A percentile compares a stretch with the other conserved stretches of the same genome.
phyloP scores from a whole-genome alignment of 2,329 filamentous ascomycete species.

The Rosellinia necatrix region DNA sequence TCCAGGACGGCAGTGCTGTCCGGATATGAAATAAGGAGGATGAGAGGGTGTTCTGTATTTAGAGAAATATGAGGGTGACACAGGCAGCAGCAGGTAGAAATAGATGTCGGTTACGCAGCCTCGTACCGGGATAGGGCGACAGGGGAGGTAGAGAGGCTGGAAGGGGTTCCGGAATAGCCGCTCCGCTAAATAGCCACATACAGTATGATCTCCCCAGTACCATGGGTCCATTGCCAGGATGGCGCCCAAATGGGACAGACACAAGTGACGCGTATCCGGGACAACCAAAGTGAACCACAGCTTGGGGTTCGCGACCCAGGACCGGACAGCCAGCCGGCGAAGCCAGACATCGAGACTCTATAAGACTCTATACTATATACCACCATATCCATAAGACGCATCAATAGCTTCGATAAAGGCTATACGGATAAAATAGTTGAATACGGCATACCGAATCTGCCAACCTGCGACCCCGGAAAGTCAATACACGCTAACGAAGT shows the following conservation, averaged over 20 bases:
- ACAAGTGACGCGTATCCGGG: not conserved
- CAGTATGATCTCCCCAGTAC: not conserved
- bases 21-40: not conserved
- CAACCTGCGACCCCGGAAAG: no score
- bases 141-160: constrained; percentile 1
- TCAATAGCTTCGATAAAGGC: no score
- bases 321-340: not conserved
- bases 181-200: constrained; percentile 6
- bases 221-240: not conserved
- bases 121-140: not conserved
- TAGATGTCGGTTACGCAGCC: not conserved
- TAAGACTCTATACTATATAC: no score
- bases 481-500: no score
- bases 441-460: no score
- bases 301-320: not conserved
- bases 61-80: not conserved
- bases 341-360: no score
- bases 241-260: not conserved
- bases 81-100: not conserved
- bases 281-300: not conserved
- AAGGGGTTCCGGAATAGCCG: constrained; percentile 19
- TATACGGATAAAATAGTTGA: no score
- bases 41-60: not conserved
- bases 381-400: no score
- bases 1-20: not conserved